These are phyloP conservation scores for Chenopodium formosanum DNA, from an alignment of 148 eudicot species.

Conservation along the genomic window DNA sequence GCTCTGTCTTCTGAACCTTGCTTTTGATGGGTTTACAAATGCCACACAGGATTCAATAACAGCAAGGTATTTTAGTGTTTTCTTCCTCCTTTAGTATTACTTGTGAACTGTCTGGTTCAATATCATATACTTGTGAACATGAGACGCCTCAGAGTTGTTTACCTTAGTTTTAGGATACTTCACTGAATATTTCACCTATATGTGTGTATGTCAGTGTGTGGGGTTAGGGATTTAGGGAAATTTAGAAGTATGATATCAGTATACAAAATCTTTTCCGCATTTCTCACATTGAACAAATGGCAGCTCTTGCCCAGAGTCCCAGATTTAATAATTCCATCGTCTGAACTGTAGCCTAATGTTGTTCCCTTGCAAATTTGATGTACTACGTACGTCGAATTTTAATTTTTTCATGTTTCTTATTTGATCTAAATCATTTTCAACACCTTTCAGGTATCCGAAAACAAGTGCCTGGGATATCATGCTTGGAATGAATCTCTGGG, in stretches of 20 bases:
- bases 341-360: background rate
- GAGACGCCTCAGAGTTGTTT: too few relatives aligned
- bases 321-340: background rate
- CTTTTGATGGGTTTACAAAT: slow-evolving; percentile 97
- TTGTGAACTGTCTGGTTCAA: background rate
- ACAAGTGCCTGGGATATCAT: slow-evolving; percentile 96
- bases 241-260: too few relatives aligned
- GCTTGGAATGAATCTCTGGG: slow-evolving; percentile 99
- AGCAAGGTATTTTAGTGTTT: slow-evolving; percentile 47
- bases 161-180: too few relatives aligned
- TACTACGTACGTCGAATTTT: background rate
- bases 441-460: slow-evolving; percentile 68
- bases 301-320: too few relatives aligned
- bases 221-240: too few relatives aligned
- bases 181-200: too few relatives aligned
- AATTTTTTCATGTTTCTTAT: background rate
- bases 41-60: slow-evolving; percentile 97
- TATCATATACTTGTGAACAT: background rate
- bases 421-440: background rate
- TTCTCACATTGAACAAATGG: too few relatives aligned
- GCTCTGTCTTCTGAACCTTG: slow-evolving; percentile 88
- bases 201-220: too few relatives aligned
- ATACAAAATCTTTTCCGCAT: too few relatives aligned
- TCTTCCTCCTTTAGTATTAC: background rate
- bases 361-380: background rate